These are phyloP conservation scores for Haplosporangium sp. DNA, from an alignment of 371 early-diverging fungal genomes.

Conservation along the genomic window DNA sequence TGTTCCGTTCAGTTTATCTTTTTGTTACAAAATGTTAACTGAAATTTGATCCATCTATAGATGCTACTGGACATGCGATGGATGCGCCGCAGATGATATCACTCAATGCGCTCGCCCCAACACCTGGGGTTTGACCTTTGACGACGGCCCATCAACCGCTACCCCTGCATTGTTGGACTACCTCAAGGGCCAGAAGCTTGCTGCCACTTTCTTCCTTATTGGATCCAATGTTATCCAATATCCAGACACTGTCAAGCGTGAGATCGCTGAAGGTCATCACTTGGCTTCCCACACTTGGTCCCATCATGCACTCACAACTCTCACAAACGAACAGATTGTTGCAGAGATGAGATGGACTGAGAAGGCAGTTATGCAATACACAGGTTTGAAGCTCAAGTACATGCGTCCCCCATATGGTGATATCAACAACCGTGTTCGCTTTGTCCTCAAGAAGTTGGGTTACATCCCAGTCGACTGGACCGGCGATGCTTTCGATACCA, in stretches of 20 bases:
- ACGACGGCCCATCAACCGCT: constrained; percentile 66
- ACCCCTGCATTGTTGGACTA: constrained; percentile 60
- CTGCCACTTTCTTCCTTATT: constrained; percentile 55
- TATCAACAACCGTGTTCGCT: constrained; percentile 72
- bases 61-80: constrained; percentile 16
- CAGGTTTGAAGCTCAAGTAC: constrained; percentile 61
- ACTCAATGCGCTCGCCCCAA: constrained; percentile 9
- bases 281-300: constrained; percentile 53
- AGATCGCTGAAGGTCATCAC: constrained; percentile 45
- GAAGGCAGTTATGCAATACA: constrained; percentile 49
- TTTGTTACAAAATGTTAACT: background rate
- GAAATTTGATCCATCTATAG: background rate
- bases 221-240: constrained; percentile 56
- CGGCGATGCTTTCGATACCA: constrained; percentile 35
- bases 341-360: constrained; percentile 9
- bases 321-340: constrained; percentile 49
- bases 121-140: constrained; percentile 67
- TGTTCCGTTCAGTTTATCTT: background rate
- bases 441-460: constrained; percentile 63
- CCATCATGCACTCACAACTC: constrained; percentile 69
- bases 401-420: constrained; percentile 72
- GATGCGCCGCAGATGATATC: constrained; percentile 18
- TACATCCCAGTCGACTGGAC: constrained; percentile 58
- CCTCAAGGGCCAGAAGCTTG: constrained; percentile 59
- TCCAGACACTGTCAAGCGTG: constrained; percentile 61